phyloP scores from a whole-genome alignment of 129 eudicot species.

The Deinandra increscens region DNA sequence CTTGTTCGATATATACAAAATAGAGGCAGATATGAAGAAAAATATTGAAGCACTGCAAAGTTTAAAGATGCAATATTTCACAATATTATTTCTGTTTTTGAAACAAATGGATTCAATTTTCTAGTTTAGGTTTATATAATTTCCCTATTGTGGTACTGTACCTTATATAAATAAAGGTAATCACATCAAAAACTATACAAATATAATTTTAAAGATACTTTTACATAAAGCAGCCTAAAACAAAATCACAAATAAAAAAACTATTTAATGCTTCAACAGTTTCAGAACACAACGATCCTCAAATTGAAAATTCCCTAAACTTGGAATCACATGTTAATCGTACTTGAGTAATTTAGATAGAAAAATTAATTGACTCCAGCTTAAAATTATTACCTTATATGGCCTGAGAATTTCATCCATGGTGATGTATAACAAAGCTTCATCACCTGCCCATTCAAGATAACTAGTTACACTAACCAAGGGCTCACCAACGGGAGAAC shows the following conservation, averaged over 20 bases:
- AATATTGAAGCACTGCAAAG: neutral
- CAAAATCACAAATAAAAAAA: neutral
- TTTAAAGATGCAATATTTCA: neutral
- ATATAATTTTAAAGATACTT: neutral
- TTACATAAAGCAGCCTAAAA: neutral
- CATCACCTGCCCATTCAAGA: conserved; percentile 94
- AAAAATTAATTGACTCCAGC: neutral
- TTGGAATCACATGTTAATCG: neutral
- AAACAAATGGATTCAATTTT: neutral
- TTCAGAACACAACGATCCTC: conserved; percentile 1
- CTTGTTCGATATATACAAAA: conserved; percentile 4
- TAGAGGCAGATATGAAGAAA: neutral
- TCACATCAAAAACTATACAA: neutral
- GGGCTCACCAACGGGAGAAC: conserved; percentile 68
- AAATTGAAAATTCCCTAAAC: neutral
- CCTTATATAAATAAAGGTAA: neutral
- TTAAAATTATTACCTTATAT: conserved; percentile 56
- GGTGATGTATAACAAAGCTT: conserved; percentile 71
- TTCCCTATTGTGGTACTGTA: neutral
- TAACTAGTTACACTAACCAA: conserved; percentile 61
- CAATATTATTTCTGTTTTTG: neutral
- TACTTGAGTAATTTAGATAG: neutral
- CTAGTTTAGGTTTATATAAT: neutral
- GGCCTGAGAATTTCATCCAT: conserved; percentile 93
- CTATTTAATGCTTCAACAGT: neutral